A percentile compares a stretch with the other conserved stretches of the same genome.
These are phyloP conservation scores for Monilinia laxa DNA, from an alignment of 2,329 filamentous ascomycete species.

Conservation along the genomic window DNA sequence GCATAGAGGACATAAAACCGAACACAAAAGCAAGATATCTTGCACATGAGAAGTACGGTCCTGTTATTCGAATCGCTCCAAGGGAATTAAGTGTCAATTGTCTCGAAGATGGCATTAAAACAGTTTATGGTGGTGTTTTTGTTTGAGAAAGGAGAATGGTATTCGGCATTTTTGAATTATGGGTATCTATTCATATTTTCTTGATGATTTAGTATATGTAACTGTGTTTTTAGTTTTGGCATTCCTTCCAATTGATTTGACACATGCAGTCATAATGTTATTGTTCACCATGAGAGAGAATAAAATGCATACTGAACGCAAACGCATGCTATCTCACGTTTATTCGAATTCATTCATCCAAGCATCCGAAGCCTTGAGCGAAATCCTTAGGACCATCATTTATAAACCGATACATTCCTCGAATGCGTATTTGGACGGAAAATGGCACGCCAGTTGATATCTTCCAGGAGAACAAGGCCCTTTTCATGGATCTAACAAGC, in stretches of 20 bases:
- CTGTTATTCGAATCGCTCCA: conserved; percentile 1
- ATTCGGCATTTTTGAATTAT: conserved; percentile 6
- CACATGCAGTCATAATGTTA: not conserved
- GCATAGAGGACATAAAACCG: not conserved
- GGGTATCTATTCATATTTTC: not conserved
- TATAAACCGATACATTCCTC: not conserved
- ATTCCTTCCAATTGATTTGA: not conserved
- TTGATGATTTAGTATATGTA: not conserved
- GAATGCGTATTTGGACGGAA: not conserved
- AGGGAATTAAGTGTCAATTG: conserved; percentile 1
- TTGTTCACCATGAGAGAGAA: conserved; percentile 8
- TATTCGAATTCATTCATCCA: conserved; percentile 16
- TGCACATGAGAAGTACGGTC: not conserved
- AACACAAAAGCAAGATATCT: not conserved
- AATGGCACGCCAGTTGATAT: not conserved
- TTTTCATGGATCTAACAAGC: conserved; percentile 7
- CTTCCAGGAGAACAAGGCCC: conserved; percentile 2
- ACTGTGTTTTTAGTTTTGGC: too few relatives aligned
- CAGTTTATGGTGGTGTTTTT: not conserved
- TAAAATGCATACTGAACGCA: not conserved
- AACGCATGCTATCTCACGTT: not conserved
- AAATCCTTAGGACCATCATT: not conserved
- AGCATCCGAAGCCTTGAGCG: not conserved
- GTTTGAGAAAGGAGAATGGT: conserved; percentile 12
- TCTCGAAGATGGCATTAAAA: conserved; percentile 10